Base-by-base conservation (phyloP, 768 basidiomycete species). In the Leccinum boreale region DNA sequence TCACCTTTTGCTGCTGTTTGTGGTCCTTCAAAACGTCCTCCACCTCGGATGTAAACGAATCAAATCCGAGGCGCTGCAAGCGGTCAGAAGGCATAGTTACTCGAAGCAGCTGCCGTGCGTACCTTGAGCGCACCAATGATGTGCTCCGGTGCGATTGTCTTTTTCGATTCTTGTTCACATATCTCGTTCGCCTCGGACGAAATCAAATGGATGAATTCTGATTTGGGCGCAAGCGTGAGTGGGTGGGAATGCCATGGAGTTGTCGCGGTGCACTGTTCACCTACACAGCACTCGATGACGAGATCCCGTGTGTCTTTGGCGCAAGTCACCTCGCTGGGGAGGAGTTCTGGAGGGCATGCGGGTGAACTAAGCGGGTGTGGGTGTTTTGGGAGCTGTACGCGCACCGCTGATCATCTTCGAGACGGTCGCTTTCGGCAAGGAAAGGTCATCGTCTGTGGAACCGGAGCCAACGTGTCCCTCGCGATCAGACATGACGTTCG, bases 251-350 rank as follows among this genome's bases (percentile, higher is more conserved):
- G 56, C 55, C 45, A 46, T 21, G 29, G 24, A 21, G 42, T 31
- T 24, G 39, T 53, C 57, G 45, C 42, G 56, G 52, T 39, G 58
- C 55, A 59, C 78, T 78, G 81, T 88, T 88, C 79, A 97, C 97
- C 97, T 84, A 98, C 93, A 85, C 96, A 98, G 67, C 95, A 98
- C 77, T 98, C 94, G 73, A 95, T 94, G 44, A 99, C 89, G 62
- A 98, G 75, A 79, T 98, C 97, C 65, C 94, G 88, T 61, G 96
- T 96, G 67, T 98, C 97, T 75, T 98, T 98, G 24, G 94, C 85
- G 68, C 94, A 98, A 29, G 85, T 79, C 12, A 96, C 81, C 67
- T 97, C 95, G 63, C 75, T 83, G 23, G 96, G 94, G 15, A 98
- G 82, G 61, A 98, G 75, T 67, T 99, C 97, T 98, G 71, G 31